Conservation (phyloP, 2,329 filamentous ascomycete species). For the Talaromyces sp. region DNA sequence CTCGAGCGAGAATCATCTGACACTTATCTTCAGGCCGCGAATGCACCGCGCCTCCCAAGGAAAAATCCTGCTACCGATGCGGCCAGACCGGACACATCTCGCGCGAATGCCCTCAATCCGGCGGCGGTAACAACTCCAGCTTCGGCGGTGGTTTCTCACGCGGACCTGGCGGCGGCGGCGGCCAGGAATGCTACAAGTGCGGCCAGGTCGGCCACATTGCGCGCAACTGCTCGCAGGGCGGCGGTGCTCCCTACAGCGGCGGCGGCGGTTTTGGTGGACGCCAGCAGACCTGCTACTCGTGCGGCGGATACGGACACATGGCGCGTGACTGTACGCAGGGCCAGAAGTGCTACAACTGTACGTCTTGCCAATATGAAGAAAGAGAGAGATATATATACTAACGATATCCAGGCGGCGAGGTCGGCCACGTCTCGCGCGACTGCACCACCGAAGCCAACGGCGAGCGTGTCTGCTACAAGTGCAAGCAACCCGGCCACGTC, state of each 20-base stretch:
- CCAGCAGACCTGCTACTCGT: constrained; percentile 94
- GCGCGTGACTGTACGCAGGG: constrained; percentile 97
- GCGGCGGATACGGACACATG: constrained; percentile 95
- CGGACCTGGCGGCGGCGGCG: constrained; percentile 28
- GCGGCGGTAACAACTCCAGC: constrained; percentile 37
- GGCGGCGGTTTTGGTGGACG: constrained; percentile 45
- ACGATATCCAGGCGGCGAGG: constrained; percentile 60
- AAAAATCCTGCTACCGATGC: constrained; percentile 63
- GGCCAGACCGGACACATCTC: constrained; percentile 85
- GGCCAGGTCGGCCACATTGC: constrained; percentile 95
- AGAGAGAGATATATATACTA: neutral
- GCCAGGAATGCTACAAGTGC: constrained; percentile 94
- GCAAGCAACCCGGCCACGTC: constrained; percentile 79
- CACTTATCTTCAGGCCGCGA: constrained; percentile 63
- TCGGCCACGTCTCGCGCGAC: constrained; percentile 91
- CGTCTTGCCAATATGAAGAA: constrained; percentile 20
- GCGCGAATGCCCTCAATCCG: constrained; percentile 60
- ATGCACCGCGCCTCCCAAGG: constrained; percentile 82
- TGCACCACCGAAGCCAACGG: constrained; percentile 86
- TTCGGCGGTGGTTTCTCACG: constrained; percentile 26
- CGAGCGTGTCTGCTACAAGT: constrained; percentile 99
- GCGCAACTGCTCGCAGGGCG: constrained; percentile 54
- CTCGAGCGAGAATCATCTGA: no score
- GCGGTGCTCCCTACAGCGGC: constrained; percentile 46
- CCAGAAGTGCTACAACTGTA: constrained; percentile 99